phyloP scores from a whole-genome alignment of 805 yeast species.

The Hanseniaspora pseudoguilliermondii region DNA sequence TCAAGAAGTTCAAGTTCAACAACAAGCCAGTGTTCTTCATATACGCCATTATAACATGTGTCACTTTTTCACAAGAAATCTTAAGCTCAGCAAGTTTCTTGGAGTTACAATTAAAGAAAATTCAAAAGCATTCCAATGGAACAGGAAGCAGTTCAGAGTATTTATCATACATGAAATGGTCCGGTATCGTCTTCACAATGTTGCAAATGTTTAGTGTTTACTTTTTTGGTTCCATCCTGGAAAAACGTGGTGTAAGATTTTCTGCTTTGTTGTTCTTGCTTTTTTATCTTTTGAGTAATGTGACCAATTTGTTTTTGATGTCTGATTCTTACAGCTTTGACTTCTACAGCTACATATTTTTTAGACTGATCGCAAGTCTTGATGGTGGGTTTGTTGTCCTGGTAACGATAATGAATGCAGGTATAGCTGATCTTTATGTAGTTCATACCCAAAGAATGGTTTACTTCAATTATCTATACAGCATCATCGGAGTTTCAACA shows the following conservation, averaged over 20 bases:
- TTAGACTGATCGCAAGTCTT: background rate
- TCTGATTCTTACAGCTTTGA: background rate
- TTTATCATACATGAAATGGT: constrained; percentile 7
- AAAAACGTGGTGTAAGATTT: background rate
- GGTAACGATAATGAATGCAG: background rate
- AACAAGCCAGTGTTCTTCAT: background rate
- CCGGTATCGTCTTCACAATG: background rate
- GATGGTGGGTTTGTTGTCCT: constrained; percentile 4
- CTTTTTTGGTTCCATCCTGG: background rate
- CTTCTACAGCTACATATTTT: background rate
- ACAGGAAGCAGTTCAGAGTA: background rate
- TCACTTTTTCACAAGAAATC: background rate
- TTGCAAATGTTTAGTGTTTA: constrained; percentile 1
- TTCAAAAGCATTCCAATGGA: background rate
- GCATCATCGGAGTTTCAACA: background rate
- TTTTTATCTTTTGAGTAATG: background rate
- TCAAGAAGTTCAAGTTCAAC: constrained; percentile 1
- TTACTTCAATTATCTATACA: background rate
- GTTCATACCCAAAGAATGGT: constrained; percentile 2
- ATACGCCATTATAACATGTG: background rate
- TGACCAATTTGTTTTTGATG: background rate
- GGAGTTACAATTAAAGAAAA: constrained; percentile 3
- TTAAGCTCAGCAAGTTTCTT: background rate
- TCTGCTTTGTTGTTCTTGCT: background rate
- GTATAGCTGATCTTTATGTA: background rate